phyloP scores from a whole-genome alignment of 2,329 filamentous ascomycete species.

The Trichophyton verrucosum region DNA sequence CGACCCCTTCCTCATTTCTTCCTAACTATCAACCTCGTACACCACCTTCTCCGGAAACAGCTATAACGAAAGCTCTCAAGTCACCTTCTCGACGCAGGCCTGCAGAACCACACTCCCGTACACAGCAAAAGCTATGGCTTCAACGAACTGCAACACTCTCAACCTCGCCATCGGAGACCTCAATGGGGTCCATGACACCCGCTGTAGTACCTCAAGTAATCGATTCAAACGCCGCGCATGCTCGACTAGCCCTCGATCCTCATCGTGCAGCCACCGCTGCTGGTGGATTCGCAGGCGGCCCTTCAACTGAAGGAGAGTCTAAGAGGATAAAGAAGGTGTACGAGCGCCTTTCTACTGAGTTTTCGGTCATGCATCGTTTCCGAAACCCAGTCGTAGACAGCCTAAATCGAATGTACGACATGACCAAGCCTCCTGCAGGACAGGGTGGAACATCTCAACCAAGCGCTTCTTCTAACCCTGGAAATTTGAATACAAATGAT shows the following conservation, averaged over 20 bases:
- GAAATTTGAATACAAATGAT: not conserved
- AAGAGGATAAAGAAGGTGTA: constrained; percentile 34
- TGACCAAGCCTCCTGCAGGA: not conserved
- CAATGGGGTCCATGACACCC: constrained; percentile 20
- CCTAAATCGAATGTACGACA: constrained; percentile 22
- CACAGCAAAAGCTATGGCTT: constrained; percentile 38
- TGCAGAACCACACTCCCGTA: constrained; percentile 33
- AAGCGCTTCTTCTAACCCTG: not conserved
- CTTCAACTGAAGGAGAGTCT: constrained; percentile 25
- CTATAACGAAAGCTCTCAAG: constrained; percentile 19
- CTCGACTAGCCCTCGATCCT: constrained; percentile 8
- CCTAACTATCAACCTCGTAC: constrained; percentile 37
- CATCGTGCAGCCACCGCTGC: constrained; percentile 9
- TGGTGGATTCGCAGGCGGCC: constrained; percentile 8
- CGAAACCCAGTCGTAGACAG: constrained; percentile 34
- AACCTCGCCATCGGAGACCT: constrained; percentile 32
- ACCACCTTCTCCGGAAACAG: constrained; percentile 30
- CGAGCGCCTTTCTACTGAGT: constrained; percentile 32
- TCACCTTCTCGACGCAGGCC: constrained; percentile 23
- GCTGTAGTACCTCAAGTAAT: constrained; percentile 24
- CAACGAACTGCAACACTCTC: constrained; percentile 35
- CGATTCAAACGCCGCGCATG: constrained; percentile 24
- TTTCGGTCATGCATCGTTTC: constrained; percentile 35
- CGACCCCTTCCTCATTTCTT: constrained; percentile 36
- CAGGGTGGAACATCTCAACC: not conserved